Evolutionary conservation across 495 filamentous ascomycete species (phyloP).

Genomic region (Daldinia vernicosa): DNA sequence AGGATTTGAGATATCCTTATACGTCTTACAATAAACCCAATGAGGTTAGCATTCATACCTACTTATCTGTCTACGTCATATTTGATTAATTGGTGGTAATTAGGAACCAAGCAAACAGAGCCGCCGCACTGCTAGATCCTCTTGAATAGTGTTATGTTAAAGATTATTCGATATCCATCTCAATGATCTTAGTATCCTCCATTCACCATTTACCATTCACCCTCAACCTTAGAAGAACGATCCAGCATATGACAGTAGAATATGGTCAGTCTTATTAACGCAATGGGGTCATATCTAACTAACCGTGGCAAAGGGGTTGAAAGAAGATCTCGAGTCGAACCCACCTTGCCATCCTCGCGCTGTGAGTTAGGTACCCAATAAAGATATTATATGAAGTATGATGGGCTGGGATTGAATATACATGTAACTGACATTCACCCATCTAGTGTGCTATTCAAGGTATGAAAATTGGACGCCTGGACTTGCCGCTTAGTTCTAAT

Average conservation of each 20-base stretch:
- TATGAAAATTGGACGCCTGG: slow-evolving; percentile 42
- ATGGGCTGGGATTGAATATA: background rate
- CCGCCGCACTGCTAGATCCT: no score
- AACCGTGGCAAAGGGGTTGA: slow-evolving; percentile 45
- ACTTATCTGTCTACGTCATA: slow-evolving; percentile 32
- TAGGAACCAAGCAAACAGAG: no score
- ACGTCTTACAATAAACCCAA: slow-evolving; percentile 5
- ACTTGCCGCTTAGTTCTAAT: slow-evolving; percentile 21
- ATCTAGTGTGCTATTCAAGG: slow-evolving; percentile 88
- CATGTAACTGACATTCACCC: slow-evolving; percentile 5
- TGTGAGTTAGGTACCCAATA: slow-evolving; percentile 68
- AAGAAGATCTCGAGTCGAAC: slow-evolving; percentile 76
- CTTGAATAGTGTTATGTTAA: background rate
- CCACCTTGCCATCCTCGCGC: slow-evolving; percentile 90
- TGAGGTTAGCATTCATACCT: slow-evolving; percentile 28
- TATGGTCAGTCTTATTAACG: slow-evolving; percentile 21
- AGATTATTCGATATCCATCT: background rate
- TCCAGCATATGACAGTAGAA: background rate
- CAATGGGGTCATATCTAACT: slow-evolving; percentile 9
- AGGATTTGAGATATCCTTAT: no score
- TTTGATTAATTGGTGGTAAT: slow-evolving; percentile 4
- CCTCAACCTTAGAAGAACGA: background rate
- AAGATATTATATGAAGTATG: background rate
- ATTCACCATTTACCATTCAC: no score
- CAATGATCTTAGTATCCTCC: background rate